Evolutionary conservation across 202 grass and related monocot species (phyloP).

Genomic region (Digitaria exilis): DNA sequence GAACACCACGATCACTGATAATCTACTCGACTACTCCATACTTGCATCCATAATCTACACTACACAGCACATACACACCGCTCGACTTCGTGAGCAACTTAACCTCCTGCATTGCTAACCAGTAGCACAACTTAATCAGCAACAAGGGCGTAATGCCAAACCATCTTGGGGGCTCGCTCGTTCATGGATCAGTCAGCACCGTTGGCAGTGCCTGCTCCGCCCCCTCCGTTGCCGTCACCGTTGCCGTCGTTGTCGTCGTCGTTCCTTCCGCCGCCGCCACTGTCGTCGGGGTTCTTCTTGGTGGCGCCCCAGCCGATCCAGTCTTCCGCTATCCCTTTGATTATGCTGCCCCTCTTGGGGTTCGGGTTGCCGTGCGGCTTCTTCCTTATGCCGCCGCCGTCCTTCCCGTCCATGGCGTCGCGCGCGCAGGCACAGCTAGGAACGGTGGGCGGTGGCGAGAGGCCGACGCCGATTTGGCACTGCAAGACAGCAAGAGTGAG

Average conservation of each 20-base stretch:
- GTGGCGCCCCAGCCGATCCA: too few relatives aligned
- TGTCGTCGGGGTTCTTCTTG: background rate
- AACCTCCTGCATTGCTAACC: too few relatives aligned
- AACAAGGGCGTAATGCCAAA: background rate
- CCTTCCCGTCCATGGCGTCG: slow-evolving; percentile 35
- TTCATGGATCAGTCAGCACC: background rate
- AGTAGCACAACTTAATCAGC: too few relatives aligned
- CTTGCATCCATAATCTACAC: too few relatives aligned
- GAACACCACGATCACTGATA: too few relatives aligned
- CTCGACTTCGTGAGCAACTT: too few relatives aligned
- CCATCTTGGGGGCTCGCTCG: background rate
- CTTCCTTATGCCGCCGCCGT: background rate
- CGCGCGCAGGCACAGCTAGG: background rate
- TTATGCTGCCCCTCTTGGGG: slow-evolving; percentile 33
- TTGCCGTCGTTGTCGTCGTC: too few relatives aligned
- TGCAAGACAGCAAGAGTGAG: too few relatives aligned
- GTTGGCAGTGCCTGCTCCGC: background rate
- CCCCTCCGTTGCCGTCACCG: background rate
- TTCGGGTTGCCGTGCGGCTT: slow-evolving; percentile 40
- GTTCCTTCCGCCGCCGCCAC: background rate
- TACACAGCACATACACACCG: too few relatives aligned
- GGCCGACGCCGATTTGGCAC: too few relatives aligned
- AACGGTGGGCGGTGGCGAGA: too few relatives aligned
- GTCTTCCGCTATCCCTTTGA: background rate
- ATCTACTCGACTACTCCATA: too few relatives aligned